Evolutionary conservation across 139 green algal genomes (phyloP).

Genomic region (Microglena sp.): DNA sequence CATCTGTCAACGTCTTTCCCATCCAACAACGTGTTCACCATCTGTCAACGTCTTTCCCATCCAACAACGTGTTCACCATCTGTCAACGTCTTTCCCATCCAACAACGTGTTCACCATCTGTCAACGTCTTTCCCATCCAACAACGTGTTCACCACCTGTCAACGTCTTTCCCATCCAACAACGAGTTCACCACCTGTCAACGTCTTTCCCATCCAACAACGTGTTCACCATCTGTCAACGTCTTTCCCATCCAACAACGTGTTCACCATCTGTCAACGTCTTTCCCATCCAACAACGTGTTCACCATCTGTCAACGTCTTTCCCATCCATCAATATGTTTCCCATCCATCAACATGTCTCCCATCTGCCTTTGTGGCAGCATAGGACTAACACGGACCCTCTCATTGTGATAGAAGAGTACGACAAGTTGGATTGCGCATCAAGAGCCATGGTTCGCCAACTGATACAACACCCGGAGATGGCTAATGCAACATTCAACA

Average conservation of each 20-base stretch:
- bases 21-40: background rate
- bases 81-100: background rate
- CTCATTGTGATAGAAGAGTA: constrained; percentile 93
- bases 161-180: background rate
- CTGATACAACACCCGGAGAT: constrained; percentile 52
- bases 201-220: background rate
- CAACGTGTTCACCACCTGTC: background rate
- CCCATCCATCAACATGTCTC: background rate
- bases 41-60: background rate
- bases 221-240: background rate
- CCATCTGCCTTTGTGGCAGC: background rate
- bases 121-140: too few relatives aligned
- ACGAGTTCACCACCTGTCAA: background rate
- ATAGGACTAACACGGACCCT: constrained; percentile 40
- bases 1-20: background rate
- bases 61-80: background rate
- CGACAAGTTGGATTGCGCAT: constrained; percentile 82
- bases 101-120: background rate
- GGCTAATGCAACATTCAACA: constrained; percentile 44
- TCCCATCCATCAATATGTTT: background rate
- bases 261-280: background rate
- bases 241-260: background rate
- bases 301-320: background rate
- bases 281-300: background rate
- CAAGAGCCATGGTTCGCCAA: constrained; percentile 63